These are phyloP conservation scores for Trametes coccinea DNA, from an alignment of 768 basidiomycete species.

Conservation along the genomic window DNA sequence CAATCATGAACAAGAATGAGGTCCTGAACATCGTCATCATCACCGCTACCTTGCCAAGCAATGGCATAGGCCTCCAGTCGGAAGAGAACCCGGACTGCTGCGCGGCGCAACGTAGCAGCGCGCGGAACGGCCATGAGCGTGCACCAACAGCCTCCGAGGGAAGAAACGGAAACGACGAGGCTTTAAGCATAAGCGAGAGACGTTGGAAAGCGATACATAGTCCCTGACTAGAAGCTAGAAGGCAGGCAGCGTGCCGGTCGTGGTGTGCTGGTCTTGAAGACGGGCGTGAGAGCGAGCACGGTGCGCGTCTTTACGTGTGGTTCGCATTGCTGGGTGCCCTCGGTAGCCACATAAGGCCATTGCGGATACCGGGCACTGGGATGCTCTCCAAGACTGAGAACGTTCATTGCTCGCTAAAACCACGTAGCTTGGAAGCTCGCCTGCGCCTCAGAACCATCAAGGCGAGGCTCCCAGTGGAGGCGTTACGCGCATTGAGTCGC, in stretches of 20 bases:
- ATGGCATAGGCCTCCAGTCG: no score
- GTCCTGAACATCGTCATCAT: no score
- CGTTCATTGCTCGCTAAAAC: background rate
- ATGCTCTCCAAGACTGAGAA: background rate
- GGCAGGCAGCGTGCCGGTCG: background rate
- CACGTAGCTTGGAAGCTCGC: background rate
- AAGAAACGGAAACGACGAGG: no score
- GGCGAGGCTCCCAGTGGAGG: background rate
- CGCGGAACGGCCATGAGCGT: no score
- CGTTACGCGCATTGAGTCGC: no score
- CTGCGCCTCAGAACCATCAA: background rate
- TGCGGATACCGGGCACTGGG: background rate
- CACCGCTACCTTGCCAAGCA: no score
- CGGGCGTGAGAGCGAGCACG: background rate
- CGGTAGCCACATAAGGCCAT: slow-evolving; percentile 7
- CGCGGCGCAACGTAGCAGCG: no score
- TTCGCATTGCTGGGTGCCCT: background rate
- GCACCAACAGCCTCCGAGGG: no score
- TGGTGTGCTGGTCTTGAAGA: background rate
- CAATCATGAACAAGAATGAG: no score
- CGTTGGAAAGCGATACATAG: no score
- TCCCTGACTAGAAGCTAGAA: background rate
- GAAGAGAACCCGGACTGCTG: no score
- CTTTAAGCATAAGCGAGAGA: no score
- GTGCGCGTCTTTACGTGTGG: slow-evolving; percentile 12